Percentiles rank a stretch among this genome's conserved stretches.
Conservation (phyloP, 2,329 filamentous ascomycete species). For the Penicillium sp. region DNA sequence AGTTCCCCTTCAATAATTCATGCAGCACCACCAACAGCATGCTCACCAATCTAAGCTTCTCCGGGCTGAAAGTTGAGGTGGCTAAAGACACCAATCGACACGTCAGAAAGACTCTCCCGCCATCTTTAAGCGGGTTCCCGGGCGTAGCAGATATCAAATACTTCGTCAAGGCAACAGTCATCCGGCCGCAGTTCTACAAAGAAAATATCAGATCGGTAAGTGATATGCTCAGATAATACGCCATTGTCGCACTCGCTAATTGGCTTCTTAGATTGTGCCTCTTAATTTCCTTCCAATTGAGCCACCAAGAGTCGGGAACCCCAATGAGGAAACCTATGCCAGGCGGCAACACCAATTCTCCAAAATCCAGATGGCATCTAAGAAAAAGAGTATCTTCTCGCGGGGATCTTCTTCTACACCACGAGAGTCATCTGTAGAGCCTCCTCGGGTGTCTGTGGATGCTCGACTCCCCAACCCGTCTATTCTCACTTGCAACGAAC, state of each 20-base stretch:
- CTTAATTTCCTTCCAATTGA: constrained; percentile 94
- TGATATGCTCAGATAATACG: constrained; percentile 1
- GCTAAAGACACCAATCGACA: constrained; percentile 56
- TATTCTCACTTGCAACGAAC: constrained; percentile 84
- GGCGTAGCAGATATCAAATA: constrained; percentile 88
- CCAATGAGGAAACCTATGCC: constrained; percentile 79
- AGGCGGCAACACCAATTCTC: constrained; percentile 66
- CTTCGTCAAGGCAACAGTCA: constrained; percentile 92
- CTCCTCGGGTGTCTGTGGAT: constrained; percentile 70
- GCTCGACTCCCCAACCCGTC: constrained; percentile 82
- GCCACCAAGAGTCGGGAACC: constrained; percentile 68
- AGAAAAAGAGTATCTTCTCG: constrained; percentile 63
- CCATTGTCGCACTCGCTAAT: background rate
- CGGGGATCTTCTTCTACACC: constrained; percentile 35
- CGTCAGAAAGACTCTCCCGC: constrained; percentile 82
- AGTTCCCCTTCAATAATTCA: constrained; percentile 54
- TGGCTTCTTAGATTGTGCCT: constrained; percentile 45
- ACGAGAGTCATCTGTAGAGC: constrained; percentile 34
- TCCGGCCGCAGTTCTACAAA: constrained; percentile 82
- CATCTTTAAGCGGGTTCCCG: constrained; percentile 82
- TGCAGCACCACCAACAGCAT: constrained; percentile 47
- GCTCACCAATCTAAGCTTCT: constrained; percentile 48
- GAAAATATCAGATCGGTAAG: constrained; percentile 71
- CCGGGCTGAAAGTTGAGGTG: constrained; percentile 48
- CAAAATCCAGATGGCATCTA: constrained; percentile 37